Conservation (phyloP, 495 filamentous ascomycete genomes). For the Aspergillus heteromorphus region DNA sequence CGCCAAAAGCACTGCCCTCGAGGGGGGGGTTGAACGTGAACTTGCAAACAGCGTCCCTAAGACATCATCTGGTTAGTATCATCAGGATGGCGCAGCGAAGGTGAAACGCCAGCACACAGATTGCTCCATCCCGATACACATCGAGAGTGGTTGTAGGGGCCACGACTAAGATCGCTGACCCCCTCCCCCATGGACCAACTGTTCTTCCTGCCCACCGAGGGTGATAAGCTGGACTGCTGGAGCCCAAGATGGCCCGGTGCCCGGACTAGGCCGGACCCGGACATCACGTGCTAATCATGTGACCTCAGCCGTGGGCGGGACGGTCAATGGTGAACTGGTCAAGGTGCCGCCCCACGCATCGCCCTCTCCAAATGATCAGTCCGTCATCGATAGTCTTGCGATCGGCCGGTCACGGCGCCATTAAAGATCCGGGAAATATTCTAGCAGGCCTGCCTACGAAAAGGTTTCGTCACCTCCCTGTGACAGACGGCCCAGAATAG, state of each 20-base stretch:
- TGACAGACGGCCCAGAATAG: background rate
- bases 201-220: background rate
- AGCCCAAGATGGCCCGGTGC: background rate
- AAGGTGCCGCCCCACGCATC: constrained; percentile 3
- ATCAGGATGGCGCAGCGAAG: background rate
- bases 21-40: too few relatives aligned
- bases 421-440: constrained; percentile 1
- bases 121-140: background rate
- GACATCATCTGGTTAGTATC: background rate
- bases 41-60: background rate
- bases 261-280: background rate
- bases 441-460: background rate
- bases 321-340: too few relatives aligned
- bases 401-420: constrained; percentile 10
- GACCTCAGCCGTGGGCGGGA: background rate
- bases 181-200: background rate
- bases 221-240: background rate
- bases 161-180: background rate
- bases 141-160: background rate
- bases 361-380: constrained; percentile 5
- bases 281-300: constrained; percentile 9
- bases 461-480: background rate
- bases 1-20: background rate
- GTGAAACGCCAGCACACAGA: constrained; percentile 1
- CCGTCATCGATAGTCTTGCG: constrained; percentile 13